These are phyloP conservation scores for Parachaetomium inaequale DNA, from an alignment of 495 filamentous ascomycete genomes.

Conservation along the genomic window DNA sequence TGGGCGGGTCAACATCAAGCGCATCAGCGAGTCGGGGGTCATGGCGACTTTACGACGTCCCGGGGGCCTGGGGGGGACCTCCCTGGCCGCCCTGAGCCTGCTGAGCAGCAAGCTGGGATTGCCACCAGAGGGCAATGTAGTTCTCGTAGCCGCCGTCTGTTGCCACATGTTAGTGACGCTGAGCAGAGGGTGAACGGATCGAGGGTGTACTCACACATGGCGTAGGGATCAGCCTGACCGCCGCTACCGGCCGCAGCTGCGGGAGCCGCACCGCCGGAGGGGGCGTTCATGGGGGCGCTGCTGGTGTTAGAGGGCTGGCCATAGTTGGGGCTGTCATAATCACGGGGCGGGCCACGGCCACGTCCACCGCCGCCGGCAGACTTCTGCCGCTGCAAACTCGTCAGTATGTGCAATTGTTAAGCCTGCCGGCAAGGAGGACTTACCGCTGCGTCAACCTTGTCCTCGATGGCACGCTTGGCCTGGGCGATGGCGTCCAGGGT, in stretches of 20 bases:
- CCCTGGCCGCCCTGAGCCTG: conserved; percentile 30
- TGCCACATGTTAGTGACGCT: conserved; percentile 13
- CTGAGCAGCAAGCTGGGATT: conserved; percentile 31
- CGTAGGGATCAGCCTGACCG: conserved; percentile 31
- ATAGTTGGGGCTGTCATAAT: conserved; percentile 45
- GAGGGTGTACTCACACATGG: conserved; percentile 28
- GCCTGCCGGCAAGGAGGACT: conserved; percentile 27
- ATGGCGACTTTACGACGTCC: conserved; percentile 30
- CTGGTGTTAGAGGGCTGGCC: conserved; percentile 31
- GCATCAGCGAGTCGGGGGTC: conserved; percentile 23
- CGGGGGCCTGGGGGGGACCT: conserved; percentile 27
- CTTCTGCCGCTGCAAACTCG: conserved; percentile 46
- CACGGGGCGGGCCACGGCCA: conserved; percentile 41
- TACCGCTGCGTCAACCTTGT: conserved; percentile 84
- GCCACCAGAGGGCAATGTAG: conserved; percentile 36
- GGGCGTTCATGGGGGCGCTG: conserved; percentile 25
- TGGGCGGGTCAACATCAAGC: conserved; percentile 31
- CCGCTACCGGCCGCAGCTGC: conserved; percentile 20
- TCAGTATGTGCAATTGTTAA: conserved; percentile 23
- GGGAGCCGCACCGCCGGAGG: conserved; percentile 21
- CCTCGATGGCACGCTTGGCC: conserved; percentile 74
- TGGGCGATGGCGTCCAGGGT: conserved; percentile 64
- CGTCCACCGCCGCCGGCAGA: conserved; percentile 46
- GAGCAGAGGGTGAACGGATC: background rate
- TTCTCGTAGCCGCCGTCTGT: conserved; percentile 36